These are phyloP conservation scores for Tarenaya hassleriana DNA, from an alignment of 345 rosid genomes.

Conservation along the genomic window DNA sequence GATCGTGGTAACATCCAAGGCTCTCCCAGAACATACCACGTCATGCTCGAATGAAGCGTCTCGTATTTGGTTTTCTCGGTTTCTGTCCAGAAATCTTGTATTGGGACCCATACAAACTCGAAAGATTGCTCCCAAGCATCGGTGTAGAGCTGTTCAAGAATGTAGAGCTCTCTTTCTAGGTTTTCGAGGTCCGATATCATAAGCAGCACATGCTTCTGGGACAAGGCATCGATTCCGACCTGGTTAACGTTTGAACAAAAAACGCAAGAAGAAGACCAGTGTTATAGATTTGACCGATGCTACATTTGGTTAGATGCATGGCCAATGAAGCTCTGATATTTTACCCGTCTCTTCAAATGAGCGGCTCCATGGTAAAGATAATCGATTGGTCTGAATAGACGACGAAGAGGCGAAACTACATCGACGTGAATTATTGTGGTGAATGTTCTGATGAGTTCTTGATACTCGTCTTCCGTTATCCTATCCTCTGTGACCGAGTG, in stretches of 20 bases:
- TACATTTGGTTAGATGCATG: not conserved
- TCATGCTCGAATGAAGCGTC: constrained; percentile 49
- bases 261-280: constrained; percentile 15
- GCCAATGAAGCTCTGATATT: too few species aligned
- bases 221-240: constrained; percentile 62
- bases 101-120: constrained; percentile 78
- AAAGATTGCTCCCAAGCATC: constrained; percentile 47
- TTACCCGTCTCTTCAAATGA: constrained; percentile 25
- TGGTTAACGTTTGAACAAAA: constrained; percentile 30
- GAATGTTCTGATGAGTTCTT: constrained; percentile 29
- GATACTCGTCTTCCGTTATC: constrained; percentile 29
- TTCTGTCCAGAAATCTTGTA: constrained; percentile 51
- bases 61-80: constrained; percentile 40
- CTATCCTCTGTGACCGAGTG: constrained; percentile 24
- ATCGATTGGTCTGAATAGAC: constrained; percentile 28
- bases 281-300: not conserved
- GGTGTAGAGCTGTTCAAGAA: constrained; percentile 44
- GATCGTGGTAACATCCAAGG: constrained; percentile 47
- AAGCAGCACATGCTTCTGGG: constrained; percentile 61
- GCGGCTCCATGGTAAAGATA: constrained; percentile 32
- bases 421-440: constrained; percentile 33
- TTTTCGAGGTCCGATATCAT: constrained; percentile 65
- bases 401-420: constrained; percentile 28
- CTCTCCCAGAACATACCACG: constrained; percentile 64
- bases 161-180: constrained; percentile 43